A percentile compares a stretch with the other conserved stretches of the same genome.
Evolutionary conservation across 768 basidiomycete species (phyloP).

Genomic region (Russula earlei): DNA sequence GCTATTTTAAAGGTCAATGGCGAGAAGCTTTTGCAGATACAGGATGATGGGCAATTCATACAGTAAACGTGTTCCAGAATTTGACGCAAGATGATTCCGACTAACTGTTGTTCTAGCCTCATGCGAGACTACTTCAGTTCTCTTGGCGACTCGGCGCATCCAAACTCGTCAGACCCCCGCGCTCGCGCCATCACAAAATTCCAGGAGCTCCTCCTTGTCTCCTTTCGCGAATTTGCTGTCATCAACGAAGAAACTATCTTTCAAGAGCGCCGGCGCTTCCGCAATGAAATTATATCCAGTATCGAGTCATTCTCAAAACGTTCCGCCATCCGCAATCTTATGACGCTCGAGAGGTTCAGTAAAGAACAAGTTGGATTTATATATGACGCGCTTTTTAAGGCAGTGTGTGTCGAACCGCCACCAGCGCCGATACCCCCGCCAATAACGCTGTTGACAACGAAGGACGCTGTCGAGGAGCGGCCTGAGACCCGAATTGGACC

Average conservation of each 20-base stretch:
- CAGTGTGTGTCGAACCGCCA: conserved; percentile 68
- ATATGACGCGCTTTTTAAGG: conserved; percentile 88
- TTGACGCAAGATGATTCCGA: neutral
- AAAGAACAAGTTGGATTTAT: conserved; percentile 84
- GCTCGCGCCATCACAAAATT: conserved; percentile 92
- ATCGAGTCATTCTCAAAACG: conserved; percentile 95
- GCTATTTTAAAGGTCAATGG: conserved; percentile 98
- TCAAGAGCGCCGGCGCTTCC: conserved; percentile 74
- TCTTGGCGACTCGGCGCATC: conserved; percentile 90
- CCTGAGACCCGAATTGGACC: conserved; percentile 86
- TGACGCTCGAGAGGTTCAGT: conserved; percentile 64
- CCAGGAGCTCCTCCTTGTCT: conserved; percentile 92
- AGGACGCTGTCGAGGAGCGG: conserved; percentile 54
- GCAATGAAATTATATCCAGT: conserved; percentile 82
- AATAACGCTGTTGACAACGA: conserved; percentile 45
- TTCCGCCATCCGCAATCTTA: conserved; percentile 79
- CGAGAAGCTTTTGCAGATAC: conserved; percentile 80
- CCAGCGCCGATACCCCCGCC: conserved; percentile 38
- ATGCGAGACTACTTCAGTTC: conserved; percentile 95
- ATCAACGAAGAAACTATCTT: conserved; percentile 94
- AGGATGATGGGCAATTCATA: conserved; percentile 95
- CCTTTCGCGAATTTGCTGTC: conserved; percentile 94
- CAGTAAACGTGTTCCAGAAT: conserved; percentile 40
- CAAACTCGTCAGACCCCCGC: conserved; percentile 77
- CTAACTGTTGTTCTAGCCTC: conserved; percentile 38